phyloP scores from a whole-genome alignment of 2,329 filamentous ascomycete genomes.

The Ceratocystis harringtonii region DNA sequence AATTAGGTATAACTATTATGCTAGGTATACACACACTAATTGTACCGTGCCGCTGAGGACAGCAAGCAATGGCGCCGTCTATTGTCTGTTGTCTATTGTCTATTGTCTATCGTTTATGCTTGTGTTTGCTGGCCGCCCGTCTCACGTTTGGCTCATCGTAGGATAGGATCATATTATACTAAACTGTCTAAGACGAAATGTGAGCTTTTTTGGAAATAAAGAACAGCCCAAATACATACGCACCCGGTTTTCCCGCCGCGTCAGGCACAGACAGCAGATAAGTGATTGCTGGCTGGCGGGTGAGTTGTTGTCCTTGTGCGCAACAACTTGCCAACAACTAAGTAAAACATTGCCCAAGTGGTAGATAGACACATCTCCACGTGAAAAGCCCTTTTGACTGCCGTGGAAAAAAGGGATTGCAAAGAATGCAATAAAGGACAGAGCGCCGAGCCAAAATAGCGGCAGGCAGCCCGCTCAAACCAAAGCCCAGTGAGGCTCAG shows the following conservation, averaged over 20 bases:
- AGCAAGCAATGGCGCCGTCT: no score
- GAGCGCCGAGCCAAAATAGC: constrained; percentile 17
- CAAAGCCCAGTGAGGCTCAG: not conserved
- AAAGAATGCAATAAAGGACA: not conserved
- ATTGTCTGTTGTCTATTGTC: no score
- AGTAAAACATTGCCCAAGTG: not conserved
- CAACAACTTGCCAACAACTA: not conserved
- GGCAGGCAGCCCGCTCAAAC: not conserved
- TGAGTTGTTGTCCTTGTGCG: not conserved
- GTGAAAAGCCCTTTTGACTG: not conserved
- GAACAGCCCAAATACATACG: not conserved
- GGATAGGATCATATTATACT: not conserved
- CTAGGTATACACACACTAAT: not conserved
- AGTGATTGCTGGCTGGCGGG: not conserved
- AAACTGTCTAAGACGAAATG: not conserved
- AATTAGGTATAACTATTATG: not conserved
- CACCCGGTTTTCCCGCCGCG: not conserved
- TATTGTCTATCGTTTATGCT: no score
- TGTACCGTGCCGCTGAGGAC: not conserved
- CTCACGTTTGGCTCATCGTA: not conserved
- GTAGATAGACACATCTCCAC: not conserved
- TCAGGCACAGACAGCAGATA: not conserved
- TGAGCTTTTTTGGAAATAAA: not conserved
- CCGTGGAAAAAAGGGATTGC: not conserved
- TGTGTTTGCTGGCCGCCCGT: not conserved